Base-by-base conservation (phyloP, 208 protist species). In the Naegleria gruberi region DNA sequence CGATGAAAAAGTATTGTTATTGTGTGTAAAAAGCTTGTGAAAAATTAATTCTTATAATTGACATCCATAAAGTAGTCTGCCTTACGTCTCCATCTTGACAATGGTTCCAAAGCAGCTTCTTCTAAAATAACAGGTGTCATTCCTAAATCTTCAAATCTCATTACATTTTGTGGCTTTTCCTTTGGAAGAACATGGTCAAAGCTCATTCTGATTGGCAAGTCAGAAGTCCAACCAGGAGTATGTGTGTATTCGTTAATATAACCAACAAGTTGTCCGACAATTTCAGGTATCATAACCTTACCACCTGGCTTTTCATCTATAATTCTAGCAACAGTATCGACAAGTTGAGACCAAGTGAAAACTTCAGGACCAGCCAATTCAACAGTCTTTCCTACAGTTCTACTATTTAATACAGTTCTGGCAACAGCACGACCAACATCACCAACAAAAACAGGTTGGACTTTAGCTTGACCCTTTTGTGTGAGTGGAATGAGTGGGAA, bases 1-100 rank as follows among this genome's bases (percentile, higher is more conserved):
- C n/a, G n/a, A n/a, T n/a, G n/a, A n/a, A n/a, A n/a, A n/a, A n/a
- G n/a, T n/a, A n/a, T n/a, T n/a, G 15, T 55, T 55, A 5, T 55
- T 55, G 46, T 5, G 8, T 55, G 46, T 19, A 55, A 19, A 15
- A 55, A n/a, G n/a, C n/a, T n/a, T n/a, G n/a, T n/a, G n/a, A n/a
- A n/a, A n/a, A n/a, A n/a, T n/a, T n/a, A n/a, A n/a, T 65, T 65
- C 43, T 46, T 86, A 47, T 86, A 86, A 40, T 86, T 46, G 43
- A 86, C 23, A 26, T 87, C 43, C n/a, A 87, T 34, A 23, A 57
- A 51, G 55, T 87, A 45, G 12, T 55, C 43, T 2, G 41, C 43
- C 17, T 87, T 26, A 55, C 44, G 47, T 0, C 43, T 46, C 41
- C 41, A 87, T 87, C 44, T 45, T 26, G 44, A 5, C 12, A 87